Evolutionary conservation across 139 green algal genomes (phyloP).

Genomic region (Trebouxia sp.): DNA sequence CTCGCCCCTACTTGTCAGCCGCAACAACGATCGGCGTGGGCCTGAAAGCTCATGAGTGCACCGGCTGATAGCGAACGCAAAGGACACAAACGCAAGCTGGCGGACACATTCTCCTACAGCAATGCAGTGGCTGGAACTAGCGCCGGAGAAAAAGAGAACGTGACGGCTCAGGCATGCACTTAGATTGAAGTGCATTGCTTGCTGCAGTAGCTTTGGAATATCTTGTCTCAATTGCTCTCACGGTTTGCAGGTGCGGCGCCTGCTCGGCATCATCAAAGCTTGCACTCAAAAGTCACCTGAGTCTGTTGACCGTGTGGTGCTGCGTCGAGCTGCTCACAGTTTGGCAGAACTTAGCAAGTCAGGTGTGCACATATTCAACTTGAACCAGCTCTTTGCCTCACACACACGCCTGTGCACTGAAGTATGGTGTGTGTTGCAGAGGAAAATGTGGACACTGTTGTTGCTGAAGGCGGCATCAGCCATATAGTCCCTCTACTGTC

Average conservation of each 20-base stretch:
- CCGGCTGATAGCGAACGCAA: conserved; percentile 35
- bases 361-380: conserved; percentile 30
- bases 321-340: conserved; percentile 57
- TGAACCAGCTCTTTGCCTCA: neutral
- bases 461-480: conserved; percentile 65
- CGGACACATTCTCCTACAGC: conserved; percentile 37
- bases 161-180: neutral
- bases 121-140: conserved; percentile 14
- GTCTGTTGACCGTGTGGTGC: conserved; percentile 36
- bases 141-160: neutral
- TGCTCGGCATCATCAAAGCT: conserved; percentile 36
- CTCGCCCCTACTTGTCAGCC: neutral
- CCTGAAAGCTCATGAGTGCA: conserved; percentile 30
- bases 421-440: conserved; percentile 49
- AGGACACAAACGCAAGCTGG: conserved; percentile 57
- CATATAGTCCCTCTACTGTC: conserved; percentile 72
- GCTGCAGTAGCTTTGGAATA: neutral
- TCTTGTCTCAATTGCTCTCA: neutral
- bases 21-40: neutral
- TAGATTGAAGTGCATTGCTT: neutral
- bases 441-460: conserved; percentile 74
- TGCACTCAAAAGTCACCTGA: conserved; percentile 10
- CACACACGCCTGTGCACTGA: neutral
- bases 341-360: conserved; percentile 74
- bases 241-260: conserved; percentile 23